Evolutionary conservation across 2,329 filamentous ascomycete species (phyloP).

Genomic region (Aphanocladium album): DNA sequence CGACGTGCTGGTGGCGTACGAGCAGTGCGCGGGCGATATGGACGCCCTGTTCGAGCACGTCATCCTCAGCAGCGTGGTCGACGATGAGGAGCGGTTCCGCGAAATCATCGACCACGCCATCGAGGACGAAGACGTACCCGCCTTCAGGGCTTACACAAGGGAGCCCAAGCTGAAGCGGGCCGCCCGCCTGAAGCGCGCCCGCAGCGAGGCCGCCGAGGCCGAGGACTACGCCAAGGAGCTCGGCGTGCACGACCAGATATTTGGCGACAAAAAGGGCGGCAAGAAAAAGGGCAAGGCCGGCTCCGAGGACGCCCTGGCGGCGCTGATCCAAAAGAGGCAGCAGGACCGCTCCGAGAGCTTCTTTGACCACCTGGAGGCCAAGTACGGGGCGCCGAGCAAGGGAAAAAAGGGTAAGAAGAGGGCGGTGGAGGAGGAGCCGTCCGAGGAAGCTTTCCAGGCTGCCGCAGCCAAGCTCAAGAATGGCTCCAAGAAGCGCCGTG

Average conservation of each 20-base stretch:
- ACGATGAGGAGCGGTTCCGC: conserved; percentile 83
- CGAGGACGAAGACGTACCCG: conserved; percentile 58
- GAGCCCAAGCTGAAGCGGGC: conserved; percentile 64
- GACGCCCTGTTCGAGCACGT: conserved; percentile 72
- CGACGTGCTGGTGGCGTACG: conserved; percentile 74
- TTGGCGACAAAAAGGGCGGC: conserved; percentile 48
- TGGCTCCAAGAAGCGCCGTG: conserved; percentile 20
- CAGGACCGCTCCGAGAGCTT: conserved; percentile 57
- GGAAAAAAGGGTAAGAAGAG: conserved; percentile 38
- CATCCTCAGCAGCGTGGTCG: conserved; percentile 78
- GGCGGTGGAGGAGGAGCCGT: conserved; percentile 57
- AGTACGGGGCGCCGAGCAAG: conserved; percentile 53
- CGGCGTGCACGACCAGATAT: conserved; percentile 67
- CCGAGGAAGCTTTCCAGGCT: conserved; percentile 57
- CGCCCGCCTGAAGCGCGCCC: conserved; percentile 55
- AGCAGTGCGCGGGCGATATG: conserved; percentile 68
- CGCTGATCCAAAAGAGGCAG: conserved; percentile 69
- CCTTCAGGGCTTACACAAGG: conserved; percentile 63
- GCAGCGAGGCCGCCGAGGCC: conserved; percentile 66
- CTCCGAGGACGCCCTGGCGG: conserved; percentile 57
- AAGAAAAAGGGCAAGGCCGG: conserved; percentile 31
- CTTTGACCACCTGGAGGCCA: conserved; percentile 69
- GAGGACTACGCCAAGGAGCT: conserved; percentile 70
- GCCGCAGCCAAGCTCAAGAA: conserved; percentile 47
- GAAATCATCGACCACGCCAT: conserved; percentile 79